A percentile compares a stretch with the other conserved stretches of the same genome.
These are phyloP conservation scores for Lipomyces orientalis DNA, from an alignment of 805 yeast species.

Conservation along the genomic window DNA sequence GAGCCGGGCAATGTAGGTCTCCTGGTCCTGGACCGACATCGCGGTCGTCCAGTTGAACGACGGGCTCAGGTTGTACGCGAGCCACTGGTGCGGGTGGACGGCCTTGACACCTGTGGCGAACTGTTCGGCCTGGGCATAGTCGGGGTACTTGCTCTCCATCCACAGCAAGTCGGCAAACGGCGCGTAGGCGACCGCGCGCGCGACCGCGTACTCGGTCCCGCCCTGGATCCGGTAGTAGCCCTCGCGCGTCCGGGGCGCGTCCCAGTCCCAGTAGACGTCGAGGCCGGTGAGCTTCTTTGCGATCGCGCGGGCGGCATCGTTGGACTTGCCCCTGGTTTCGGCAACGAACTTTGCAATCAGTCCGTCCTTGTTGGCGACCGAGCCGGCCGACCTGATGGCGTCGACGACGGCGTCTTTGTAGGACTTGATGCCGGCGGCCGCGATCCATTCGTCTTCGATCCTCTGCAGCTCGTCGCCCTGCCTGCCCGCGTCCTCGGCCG, in stretches of 20 bases:
- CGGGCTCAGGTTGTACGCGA: constrained; percentile 95
- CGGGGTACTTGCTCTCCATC: constrained; percentile 98
- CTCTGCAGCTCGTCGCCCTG: constrained; percentile 71
- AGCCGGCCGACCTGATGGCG: constrained; percentile 69
- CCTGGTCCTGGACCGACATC: constrained; percentile 84
- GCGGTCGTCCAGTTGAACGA: constrained; percentile 98
- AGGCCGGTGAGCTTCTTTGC: constrained; percentile 79
- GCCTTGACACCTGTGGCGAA: constrained; percentile 90
- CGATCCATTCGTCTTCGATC: constrained; percentile 82
- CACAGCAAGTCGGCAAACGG: constrained; percentile 95
- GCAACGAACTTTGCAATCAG: constrained; percentile 64
- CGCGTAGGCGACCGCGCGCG: constrained; percentile 93
- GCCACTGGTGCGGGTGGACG: constrained; percentile 87
- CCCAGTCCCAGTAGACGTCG: constrained; percentile 93
- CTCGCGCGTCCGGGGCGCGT: constrained; percentile 90
- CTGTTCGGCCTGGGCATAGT: constrained; percentile 89
- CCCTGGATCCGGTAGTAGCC: constrained; percentile 96
- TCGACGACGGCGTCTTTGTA: constrained; percentile 92
- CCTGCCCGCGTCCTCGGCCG: constrained; percentile 77
- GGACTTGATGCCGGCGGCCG: constrained; percentile 80
- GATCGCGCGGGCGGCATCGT: constrained; percentile 76
- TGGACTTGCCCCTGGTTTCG: constrained; percentile 68
- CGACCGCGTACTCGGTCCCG: constrained; percentile 96
- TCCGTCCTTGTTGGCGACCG: constrained; percentile 62
- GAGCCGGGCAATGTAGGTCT: constrained; percentile 84